Percentiles rank a stretch among this genome's conserved stretches.
Conservation (phyloP, 768 basidiomycete genomes). For the Boletus pseudo-olivaceus region DNA sequence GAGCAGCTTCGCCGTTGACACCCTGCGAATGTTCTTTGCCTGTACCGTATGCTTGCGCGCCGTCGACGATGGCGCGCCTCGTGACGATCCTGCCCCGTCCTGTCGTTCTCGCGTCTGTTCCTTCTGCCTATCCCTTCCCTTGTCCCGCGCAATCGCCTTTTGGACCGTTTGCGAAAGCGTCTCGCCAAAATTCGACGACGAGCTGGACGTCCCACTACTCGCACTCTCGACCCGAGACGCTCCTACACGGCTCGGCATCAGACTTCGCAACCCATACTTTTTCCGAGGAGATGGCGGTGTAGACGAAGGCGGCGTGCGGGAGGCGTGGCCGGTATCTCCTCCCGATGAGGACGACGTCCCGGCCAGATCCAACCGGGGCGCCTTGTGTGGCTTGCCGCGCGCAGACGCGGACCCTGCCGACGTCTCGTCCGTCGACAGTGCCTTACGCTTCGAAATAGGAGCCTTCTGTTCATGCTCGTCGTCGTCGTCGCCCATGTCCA, state of each 20-base stretch:
- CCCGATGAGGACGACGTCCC: background rate
- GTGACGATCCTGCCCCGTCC: background rate
- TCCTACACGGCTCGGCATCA: background rate
- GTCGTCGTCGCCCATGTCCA: slow-evolving; percentile 19
- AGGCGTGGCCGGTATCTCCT: background rate
- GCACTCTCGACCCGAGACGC: background rate
- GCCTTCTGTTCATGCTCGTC: slow-evolving; percentile 11
- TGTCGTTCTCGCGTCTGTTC: background rate
- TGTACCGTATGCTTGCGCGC: slow-evolving; percentile 15
- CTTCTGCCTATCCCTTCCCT: background rate
- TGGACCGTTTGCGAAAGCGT: slow-evolving; percentile 18
- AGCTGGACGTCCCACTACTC: slow-evolving; percentile 11
- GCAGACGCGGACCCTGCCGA: background rate
- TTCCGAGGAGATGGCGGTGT: background rate
- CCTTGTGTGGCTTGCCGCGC: slow-evolving; percentile 14
- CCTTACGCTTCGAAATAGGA: slow-evolving; percentile 29
- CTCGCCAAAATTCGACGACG: slow-evolving; percentile 10
- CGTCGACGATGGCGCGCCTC: background rate
- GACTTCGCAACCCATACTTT: background rate
- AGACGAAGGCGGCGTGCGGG: slow-evolving; percentile 7
- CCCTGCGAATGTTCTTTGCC: slow-evolving; percentile 6
- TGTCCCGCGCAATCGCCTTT: slow-evolving; percentile 1
- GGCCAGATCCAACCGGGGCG: slow-evolving; percentile 15
- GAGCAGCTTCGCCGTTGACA: slow-evolving; percentile 12
- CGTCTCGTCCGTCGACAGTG: slow-evolving; percentile 4